phyloP scores from a whole-genome alignment of 106 monocot species.

The Amphibolis antarctica region DNA sequence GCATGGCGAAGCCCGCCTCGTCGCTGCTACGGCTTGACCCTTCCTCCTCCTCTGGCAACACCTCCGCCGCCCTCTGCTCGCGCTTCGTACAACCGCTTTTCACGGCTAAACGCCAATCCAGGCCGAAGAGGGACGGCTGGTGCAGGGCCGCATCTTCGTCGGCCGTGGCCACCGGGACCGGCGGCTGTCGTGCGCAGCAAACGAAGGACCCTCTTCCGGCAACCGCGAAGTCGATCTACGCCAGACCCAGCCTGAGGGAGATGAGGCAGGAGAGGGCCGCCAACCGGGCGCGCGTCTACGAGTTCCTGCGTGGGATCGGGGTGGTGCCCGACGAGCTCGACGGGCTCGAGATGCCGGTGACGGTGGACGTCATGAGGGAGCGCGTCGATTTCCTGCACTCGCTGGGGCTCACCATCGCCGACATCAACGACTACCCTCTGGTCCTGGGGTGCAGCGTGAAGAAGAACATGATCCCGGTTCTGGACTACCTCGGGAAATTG shows the following conservation, averaged over 20 bases:
- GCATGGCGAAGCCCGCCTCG: conserved; percentile 10
- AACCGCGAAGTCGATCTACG: conserved; percentile 39
- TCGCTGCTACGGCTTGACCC: conserved; percentile 5
- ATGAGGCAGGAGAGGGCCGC: conserved; percentile 43
- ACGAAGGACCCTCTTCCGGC: neutral
- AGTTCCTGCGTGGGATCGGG: conserved; percentile 55
- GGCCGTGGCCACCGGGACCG: neutral
- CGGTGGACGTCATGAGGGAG: conserved; percentile 81
- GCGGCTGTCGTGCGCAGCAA: neutral
- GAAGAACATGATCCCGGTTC: conserved; percentile 95
- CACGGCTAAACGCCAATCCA: neutral
- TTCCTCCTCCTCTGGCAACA: no score
- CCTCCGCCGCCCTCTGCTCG: conserved; percentile 1
- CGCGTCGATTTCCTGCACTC: conserved; percentile 86
- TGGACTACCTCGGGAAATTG: conserved; percentile 79
- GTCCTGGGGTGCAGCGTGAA: conserved; percentile 89
- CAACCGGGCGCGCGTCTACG: conserved; percentile 52
- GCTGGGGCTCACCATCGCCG: conserved; percentile 57
- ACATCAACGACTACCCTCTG: conserved; percentile 85
- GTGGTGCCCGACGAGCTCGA: conserved; percentile 84
- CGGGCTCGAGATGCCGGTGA: conserved; percentile 81
- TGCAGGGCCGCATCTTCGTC: neutral
- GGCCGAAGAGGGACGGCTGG: neutral
- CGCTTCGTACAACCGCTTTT: neutral
- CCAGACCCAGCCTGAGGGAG: conserved; percentile 50